A percentile compares a stretch with the other conserved stretches of the same genome.
phyloP scores from a whole-genome alignment of 768 basidiomycete genomes.

The Leucocoprinus birnbaumii region DNA sequence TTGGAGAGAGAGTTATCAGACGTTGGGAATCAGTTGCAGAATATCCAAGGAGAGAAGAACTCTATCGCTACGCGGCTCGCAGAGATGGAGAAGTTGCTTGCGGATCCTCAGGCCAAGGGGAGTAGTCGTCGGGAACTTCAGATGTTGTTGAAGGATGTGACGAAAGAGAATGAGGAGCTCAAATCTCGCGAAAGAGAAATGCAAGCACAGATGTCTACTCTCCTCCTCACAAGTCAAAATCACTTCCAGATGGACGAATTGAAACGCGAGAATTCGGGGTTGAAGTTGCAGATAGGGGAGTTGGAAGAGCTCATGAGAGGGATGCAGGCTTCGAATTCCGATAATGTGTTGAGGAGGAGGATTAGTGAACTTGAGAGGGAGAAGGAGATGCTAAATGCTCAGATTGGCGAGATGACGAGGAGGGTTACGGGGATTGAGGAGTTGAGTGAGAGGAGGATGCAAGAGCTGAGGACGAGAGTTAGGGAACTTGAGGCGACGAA shows the following conservation, averaged over 20 bases:
- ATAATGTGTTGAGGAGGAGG: constrained; percentile 22
- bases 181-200: constrained; percentile 32
- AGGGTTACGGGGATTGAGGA: constrained; percentile 20
- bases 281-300: constrained; percentile 28
- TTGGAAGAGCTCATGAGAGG: constrained; percentile 28
- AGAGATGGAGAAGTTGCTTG: constrained; percentile 30
- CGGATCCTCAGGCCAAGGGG: constrained; percentile 18
- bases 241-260: constrained; percentile 29
- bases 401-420: constrained; percentile 24
- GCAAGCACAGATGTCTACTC: constrained; percentile 31
- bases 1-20: constrained; percentile 21
- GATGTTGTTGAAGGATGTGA: constrained; percentile 35
- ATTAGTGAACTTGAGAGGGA: constrained; percentile 28
- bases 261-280: constrained; percentile 28
- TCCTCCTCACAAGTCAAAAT: constrained; percentile 28
- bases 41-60: constrained; percentile 26
- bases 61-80: constrained; percentile 24
- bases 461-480: constrained; percentile 24
- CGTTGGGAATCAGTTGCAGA: constrained; percentile 18
- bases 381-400: constrained; percentile 32
- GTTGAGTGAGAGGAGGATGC: constrained; percentile 22
- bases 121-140: constrained; percentile 30
- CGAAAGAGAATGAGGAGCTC: constrained; percentile 36
- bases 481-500: constrained; percentile 23
- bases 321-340: constrained; percentile 26